A percentile compares a stretch with the other conserved stretches of the same genome.
These are phyloP conservation scores for Serendipita vermifera DNA, from an alignment of 768 basidiomycete genomes.

Conservation along the genomic window DNA sequence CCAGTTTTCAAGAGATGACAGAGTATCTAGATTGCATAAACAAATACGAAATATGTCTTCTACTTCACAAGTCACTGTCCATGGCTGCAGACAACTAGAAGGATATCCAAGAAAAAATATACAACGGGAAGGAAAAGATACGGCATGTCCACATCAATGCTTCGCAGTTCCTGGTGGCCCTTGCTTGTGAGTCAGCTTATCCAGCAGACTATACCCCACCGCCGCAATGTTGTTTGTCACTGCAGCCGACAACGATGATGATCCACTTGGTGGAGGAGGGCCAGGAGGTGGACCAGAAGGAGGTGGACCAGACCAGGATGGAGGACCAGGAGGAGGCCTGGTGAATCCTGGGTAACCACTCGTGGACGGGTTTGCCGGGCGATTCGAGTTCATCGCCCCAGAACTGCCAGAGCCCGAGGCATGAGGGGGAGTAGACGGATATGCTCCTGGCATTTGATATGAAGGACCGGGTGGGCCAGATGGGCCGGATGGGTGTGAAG, in stretches of 20 bases:
- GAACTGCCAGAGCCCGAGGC: background rate
- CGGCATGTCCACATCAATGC: too few species aligned
- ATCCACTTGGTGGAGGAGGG: background rate
- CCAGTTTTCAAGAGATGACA: too few species aligned
- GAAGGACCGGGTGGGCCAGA: too few species aligned
- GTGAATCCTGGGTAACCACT: background rate
- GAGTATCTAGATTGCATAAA: too few species aligned
- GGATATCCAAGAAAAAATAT: too few species aligned
- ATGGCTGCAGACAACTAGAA: too few species aligned
- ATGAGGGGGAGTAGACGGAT: background rate
- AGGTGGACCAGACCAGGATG: background rate
- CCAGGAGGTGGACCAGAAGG: background rate
- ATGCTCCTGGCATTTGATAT: background rate
- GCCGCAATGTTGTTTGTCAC: background rate
- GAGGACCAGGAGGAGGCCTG: background rate
- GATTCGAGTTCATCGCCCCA: background rate
- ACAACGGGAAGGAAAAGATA: too few species aligned
- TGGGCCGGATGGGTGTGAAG: too few species aligned
- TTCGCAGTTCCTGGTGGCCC: background rate
- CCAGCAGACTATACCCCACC: background rate
- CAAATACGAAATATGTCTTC: too few species aligned
- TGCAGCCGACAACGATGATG: background rate
- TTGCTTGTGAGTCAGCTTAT: constrained; percentile 3
- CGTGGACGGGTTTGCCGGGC: background rate
- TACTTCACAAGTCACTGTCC: too few species aligned